Evolutionary conservation across 192 early-diverging fungal species (phyloP).

Genomic region (Pilaira anomala): DNA sequence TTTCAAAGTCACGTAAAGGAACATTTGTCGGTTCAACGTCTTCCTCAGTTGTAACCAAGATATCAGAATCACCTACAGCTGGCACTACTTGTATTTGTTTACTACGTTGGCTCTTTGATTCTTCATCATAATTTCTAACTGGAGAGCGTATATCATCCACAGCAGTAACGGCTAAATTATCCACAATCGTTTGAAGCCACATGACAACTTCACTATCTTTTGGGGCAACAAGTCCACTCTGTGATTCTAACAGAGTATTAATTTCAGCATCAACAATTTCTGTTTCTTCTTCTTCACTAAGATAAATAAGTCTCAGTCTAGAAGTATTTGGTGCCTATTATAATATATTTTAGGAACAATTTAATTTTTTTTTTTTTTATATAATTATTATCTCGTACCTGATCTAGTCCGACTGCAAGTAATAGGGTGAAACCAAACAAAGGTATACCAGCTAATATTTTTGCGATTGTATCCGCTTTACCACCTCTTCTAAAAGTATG

Average conservation of each 20-base stretch:
- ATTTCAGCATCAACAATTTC: constrained; percentile 36
- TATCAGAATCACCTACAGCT: background rate
- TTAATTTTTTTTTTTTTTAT: constrained; percentile 2
- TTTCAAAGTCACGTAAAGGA: constrained; percentile 18
- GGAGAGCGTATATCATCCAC: constrained; percentile 34
- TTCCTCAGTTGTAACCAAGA: background rate
- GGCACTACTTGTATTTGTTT: too few species aligned
- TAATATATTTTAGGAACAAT: too few species aligned
- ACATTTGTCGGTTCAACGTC: background rate
- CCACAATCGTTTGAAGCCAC: constrained; percentile 33
- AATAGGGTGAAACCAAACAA: constrained; percentile 28
- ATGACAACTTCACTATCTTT: constrained; percentile 26
- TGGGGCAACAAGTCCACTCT: constrained; percentile 19
- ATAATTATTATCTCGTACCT: constrained; percentile 11
- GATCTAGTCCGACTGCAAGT: constrained; percentile 33
- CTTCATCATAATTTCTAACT: constrained; percentile 17
- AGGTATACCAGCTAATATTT: constrained; percentile 30
- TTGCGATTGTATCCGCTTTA: constrained; percentile 10
- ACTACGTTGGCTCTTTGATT: background rate
- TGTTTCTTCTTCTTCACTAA: constrained; percentile 49
- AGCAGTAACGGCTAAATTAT: constrained; percentile 26
- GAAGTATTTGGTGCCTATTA: constrained; percentile 50
- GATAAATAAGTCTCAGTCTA: constrained; percentile 46
- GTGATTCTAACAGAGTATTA: constrained; percentile 18
- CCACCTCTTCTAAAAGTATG: constrained; percentile 24